Evolutionary conservation across 1,139 yeast species (phyloP).

Genomic region (Chernovozyma sophiae-reginae): DNA sequence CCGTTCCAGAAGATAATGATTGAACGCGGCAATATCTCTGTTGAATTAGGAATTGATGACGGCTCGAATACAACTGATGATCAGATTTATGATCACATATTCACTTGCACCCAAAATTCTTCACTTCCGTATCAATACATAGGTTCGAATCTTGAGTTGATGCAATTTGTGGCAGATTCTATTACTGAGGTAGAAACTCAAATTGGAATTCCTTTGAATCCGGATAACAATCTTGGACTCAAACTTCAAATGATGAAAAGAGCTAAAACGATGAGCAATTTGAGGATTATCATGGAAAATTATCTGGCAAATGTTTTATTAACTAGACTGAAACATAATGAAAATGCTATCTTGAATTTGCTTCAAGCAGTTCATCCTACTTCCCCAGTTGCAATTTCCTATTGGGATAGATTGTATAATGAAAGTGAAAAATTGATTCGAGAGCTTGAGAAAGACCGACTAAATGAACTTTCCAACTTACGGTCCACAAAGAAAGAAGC

Average conservation of each 20-base stretch:
- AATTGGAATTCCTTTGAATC: slow-evolving; percentile 5
- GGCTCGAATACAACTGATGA: background rate
- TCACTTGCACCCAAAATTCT: background rate
- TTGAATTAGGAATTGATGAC: background rate
- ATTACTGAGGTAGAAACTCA: slow-evolving; percentile 1
- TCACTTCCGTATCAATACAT: background rate
- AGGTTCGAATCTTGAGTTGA: background rate
- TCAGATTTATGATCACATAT: background rate
- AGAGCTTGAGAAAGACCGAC: background rate
- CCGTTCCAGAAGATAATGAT: slow-evolving; percentile 3
- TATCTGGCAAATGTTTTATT: no score
- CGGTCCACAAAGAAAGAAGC: no score
- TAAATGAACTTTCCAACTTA: no score
- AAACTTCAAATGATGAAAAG: slow-evolving; percentile 6
- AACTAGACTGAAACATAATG: no score
- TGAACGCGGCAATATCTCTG: background rate
- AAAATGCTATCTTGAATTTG: background rate
- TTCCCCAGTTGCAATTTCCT: background rate
- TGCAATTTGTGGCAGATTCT: slow-evolving; percentile 1
- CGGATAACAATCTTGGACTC: slow-evolving; percentile 5
- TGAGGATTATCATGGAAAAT: no score
- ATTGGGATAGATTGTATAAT: background rate
- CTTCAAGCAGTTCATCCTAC: background rate
- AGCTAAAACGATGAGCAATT: background rate
- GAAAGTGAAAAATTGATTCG: background rate